Evolutionary conservation across 2,329 filamentous ascomycete species (phyloP), one percentile per base, ranked within the genome.

Genomic region (Stachybotrys chartarum): DNA sequence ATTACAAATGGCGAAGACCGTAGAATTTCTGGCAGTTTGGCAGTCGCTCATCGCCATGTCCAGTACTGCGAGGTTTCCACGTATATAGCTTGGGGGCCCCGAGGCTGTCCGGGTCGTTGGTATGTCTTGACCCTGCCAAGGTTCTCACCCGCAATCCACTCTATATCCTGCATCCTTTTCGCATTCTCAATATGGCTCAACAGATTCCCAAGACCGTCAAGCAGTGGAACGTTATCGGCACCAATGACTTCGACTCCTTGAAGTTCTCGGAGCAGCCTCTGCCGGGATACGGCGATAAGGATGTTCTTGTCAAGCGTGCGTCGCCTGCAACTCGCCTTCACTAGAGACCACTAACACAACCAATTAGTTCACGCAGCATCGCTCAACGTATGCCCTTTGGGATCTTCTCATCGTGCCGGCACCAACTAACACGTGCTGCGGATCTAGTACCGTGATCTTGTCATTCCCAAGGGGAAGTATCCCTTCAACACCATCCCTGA

Each of bases 241-340:
- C 60, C 2, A 68, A 76, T 46, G 78, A 76, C 61, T 86, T 90
- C 63, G 82, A 88, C 50, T 75, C 75, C 47, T 75, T 91, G 45
- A 70, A 77, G 62, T 79, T 81, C 61, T 71, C 78, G 57, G 76
- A 83, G 61, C 72, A 79, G 51, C 76, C 77, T 1, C 64, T 90
- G 3, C 84, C 86, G 14, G 71, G 82, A 60, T 65, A 87, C 1
- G 87, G 87, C 50, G 86, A 90, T 54, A 81, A 81, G 58, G 84
- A 92, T 30, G 86, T 91, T 6, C 77, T 92, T 39, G 83, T 92
- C 61, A 87, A 86, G 69, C 54, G 70, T 71, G 55, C 42, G 68
- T 63, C 45, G 24, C 16, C 30, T 32, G 16, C 32, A 35, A 5
- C 14, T 3, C 49, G 5, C 18, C 4, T 35, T 32, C 14, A 6